Conservation (phyloP, 352 stramenopile species). For the Heterotrichella gracilis region DNA sequence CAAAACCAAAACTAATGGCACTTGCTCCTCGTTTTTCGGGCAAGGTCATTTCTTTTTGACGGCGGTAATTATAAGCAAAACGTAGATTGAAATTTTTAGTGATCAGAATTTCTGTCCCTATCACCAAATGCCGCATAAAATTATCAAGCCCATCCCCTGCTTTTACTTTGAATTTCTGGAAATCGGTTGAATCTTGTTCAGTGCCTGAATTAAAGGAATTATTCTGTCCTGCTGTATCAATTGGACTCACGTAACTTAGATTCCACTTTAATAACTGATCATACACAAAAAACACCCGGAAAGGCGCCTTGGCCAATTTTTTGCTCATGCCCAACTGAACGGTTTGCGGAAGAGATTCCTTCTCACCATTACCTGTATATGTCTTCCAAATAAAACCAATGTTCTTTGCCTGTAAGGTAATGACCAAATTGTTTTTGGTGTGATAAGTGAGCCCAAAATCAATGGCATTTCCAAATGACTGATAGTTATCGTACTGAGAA, state of each 20-base stretch:
- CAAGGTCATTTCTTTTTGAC: not conserved
- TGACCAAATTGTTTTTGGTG: not conserved
- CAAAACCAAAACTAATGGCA: not conserved
- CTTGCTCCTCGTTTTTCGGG: not conserved
- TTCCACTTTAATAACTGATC: not conserved
- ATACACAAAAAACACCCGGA: not conserved
- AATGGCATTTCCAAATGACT: not conserved
- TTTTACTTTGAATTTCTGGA: not conserved
- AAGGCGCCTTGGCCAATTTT: not conserved
- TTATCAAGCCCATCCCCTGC: not conserved
- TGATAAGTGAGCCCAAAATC: not conserved
- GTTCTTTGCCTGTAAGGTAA: not conserved
- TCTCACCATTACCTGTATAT: not conserved
- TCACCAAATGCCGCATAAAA: not conserved
- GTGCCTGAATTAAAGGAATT: not conserved
- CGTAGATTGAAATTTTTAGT: constrained; percentile 4
- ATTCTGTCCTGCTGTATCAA: not conserved
- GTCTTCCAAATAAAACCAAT: not conserved
- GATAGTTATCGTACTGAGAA: not conserved
- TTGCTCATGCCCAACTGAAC: not conserved
- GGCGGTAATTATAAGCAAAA: not conserved
- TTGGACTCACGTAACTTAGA: not conserved
- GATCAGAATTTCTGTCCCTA: not conserved
- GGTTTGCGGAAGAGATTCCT: not conserved
- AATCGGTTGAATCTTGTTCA: not conserved